Conservation (phyloP, 129 eudicot genomes). For the Pulicaria dysenterica region DNA sequence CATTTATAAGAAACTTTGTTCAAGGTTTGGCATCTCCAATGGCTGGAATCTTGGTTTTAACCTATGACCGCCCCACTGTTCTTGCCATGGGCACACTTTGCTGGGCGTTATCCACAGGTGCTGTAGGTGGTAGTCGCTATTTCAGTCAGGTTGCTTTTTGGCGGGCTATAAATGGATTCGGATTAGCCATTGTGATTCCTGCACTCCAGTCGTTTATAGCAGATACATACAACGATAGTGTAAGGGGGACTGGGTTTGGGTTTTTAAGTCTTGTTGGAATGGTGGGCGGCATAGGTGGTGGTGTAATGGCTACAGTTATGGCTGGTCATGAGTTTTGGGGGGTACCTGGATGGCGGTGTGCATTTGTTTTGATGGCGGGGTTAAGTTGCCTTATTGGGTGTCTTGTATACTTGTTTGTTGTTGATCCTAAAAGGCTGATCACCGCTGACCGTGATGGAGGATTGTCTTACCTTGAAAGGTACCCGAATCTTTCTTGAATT, state of each 20-base stretch:
- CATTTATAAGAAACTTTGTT: slow-evolving; percentile 67
- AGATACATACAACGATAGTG: slow-evolving; percentile 75
- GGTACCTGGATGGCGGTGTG: slow-evolving; percentile 91
- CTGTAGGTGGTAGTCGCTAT: slow-evolving; percentile 73
- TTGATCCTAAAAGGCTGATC: slow-evolving; percentile 60
- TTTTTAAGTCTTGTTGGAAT: slow-evolving; percentile 73
- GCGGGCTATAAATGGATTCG: slow-evolving; percentile 88
- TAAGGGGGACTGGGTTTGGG: slow-evolving; percentile 88
- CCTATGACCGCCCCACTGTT: slow-evolving; percentile 78
- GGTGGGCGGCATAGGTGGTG: slow-evolving; percentile 93
- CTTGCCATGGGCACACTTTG: slow-evolving; percentile 84
- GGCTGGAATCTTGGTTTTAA: slow-evolving; percentile 76
- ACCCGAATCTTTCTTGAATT: neutral
- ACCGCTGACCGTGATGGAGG: slow-evolving; percentile 24
- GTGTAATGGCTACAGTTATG: slow-evolving; percentile 95
- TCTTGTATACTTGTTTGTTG: slow-evolving; percentile 74
- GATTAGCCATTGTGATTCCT: slow-evolving; percentile 92
- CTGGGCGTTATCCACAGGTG: slow-evolving; percentile 94
- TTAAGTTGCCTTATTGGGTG: slow-evolving; percentile 69
- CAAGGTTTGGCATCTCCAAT: slow-evolving; percentile 88
- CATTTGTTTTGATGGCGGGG: slow-evolving; percentile 70
- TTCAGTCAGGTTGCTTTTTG: slow-evolving; percentile 82
- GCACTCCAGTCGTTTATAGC: slow-evolving; percentile 94
- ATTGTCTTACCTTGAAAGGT: slow-evolving; percentile 52
- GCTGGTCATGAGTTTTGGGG: slow-evolving; percentile 87